phyloP scores from a whole-genome alignment of 495 filamentous ascomycete species.

The Trichoderma orchidacearum region DNA sequence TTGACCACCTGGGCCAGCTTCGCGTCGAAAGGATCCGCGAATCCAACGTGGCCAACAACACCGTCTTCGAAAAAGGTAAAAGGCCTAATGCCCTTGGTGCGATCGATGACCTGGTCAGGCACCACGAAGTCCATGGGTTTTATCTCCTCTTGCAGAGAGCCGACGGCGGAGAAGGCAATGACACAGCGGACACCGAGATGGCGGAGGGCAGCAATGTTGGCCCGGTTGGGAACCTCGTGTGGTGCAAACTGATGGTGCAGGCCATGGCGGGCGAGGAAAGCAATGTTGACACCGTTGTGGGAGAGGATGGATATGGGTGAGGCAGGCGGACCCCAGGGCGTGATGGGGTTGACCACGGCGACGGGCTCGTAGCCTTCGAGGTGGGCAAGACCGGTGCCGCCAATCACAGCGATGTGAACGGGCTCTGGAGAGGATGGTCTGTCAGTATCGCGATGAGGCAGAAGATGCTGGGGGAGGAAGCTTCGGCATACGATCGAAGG shows the following conservation, averaged over 20 bases:
- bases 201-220: slow-evolving; percentile 91
- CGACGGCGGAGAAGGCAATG: slow-evolving; percentile 92
- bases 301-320: slow-evolving; percentile 83
- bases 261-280: slow-evolving; percentile 91
- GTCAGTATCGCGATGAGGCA: not conserved
- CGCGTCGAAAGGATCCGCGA: slow-evolving; percentile 88
- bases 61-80: slow-evolving; percentile 95
- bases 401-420: slow-evolving; percentile 88
- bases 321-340: slow-evolving; percentile 88
- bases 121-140: slow-evolving; percentile 92
- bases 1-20: slow-evolving; percentile 57
- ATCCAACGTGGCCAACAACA: slow-evolving; percentile 86
- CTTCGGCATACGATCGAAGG: slow-evolving; percentile 9
- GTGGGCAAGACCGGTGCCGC: slow-evolving; percentile 77
- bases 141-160: slow-evolving; percentile 81
- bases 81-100: slow-evolving; percentile 84
- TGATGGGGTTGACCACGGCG: slow-evolving; percentile 53
- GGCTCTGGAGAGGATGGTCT: slow-evolving; percentile 36
- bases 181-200: slow-evolving; percentile 76
- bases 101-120: slow-evolving; percentile 92
- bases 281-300: slow-evolving; percentile 67
- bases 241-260: slow-evolving; percentile 77
- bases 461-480: not conserved
- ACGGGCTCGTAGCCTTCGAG: slow-evolving; percentile 65
- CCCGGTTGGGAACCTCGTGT: slow-evolving; percentile 78